Evolutionary conservation across 2,329 filamentous ascomycete species (phyloP), one percentile per base, ranked within the genome.

Genomic region (Aspergillus ibericus): DNA sequence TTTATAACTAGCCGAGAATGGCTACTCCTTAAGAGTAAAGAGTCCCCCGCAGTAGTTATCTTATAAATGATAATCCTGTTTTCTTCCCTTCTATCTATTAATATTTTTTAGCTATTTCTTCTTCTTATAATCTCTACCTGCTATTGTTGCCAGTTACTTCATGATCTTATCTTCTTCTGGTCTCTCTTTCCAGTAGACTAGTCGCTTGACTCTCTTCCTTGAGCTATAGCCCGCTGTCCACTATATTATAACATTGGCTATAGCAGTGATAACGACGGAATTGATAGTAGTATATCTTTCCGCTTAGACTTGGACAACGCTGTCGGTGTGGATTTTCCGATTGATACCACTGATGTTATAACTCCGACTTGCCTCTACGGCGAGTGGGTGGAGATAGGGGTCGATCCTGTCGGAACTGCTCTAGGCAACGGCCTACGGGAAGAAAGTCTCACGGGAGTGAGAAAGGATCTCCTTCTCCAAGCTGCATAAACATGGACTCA

Each of bases 251-350:
- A 56, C 47, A 20, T 38, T 56, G 35, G 47, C 47, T 25, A 48
- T 51, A 56, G 47, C 46, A 56, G 46, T 25, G n/a, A 51, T 34
- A 16, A 51, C n/a, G 35, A 52, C 18, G 29, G 46, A 51, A 56
- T 47, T 20, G 54, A 35, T 44, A 56, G 47, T 47, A 51, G 36
- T 51, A n/a, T 16, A n/a, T 56, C 54, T 20, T 52, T 52, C 20
- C 47, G 55, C 46, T 35, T 56, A 47, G 47, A 56, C 48, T 52
- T 25, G n/a, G 55, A 36, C 25, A 29, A 52, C 47, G 35, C 38
- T 15, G 25, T 22, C 25, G n/a, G 25, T 46, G 8, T n/a, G 25
- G 52, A 47, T 54, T 54, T 54, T 13, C 27, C 15, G 38, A 47
- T 18, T 6, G 52, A 54, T 22, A 18, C 35, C n/a, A 54, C 38